Conservation (phyloP, 108 stramenopile genomes). For the Bacterosira constricta region DNA sequence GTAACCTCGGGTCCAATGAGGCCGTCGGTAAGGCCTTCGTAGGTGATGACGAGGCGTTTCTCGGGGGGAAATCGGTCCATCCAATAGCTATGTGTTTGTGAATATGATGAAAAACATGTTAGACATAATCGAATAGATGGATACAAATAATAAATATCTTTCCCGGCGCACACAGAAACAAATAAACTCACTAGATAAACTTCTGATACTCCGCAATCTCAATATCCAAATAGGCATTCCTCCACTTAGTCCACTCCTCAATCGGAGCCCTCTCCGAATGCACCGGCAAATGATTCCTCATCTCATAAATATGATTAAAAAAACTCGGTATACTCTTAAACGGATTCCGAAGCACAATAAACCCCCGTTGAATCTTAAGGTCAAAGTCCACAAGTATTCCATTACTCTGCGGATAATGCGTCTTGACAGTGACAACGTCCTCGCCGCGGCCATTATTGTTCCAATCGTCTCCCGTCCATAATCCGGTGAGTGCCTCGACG, state of each 20-base stretch:
- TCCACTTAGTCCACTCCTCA: slow-evolving; percentile 62
- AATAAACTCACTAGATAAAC: slow-evolving; percentile 45
- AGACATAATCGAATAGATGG: background rate
- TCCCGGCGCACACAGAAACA: no score
- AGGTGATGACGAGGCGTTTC: slow-evolving; percentile 44
- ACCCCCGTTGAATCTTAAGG: slow-evolving; percentile 31
- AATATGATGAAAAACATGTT: background rate
- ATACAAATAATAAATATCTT: background rate
- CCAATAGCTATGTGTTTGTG: slow-evolving; percentile 38
- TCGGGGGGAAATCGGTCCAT: slow-evolving; percentile 49
- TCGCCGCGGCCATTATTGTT: slow-evolving; percentile 53
- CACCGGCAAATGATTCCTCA: slow-evolving; percentile 48
- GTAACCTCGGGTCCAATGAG: slow-evolving; percentile 43
- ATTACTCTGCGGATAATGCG: slow-evolving; percentile 59
- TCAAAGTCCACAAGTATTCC: slow-evolving; percentile 44
- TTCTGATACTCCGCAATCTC: slow-evolving; percentile 51
- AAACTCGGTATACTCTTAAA: slow-evolving; percentile 52
- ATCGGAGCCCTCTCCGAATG: slow-evolving; percentile 58
- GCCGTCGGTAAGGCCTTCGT: slow-evolving; percentile 52
- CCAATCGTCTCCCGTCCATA: slow-evolving; percentile 57
- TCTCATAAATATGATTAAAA: slow-evolving; percentile 59
- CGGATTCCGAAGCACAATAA: slow-evolving; percentile 56
- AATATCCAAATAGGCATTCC: slow-evolving; percentile 49
- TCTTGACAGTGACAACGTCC: slow-evolving; percentile 55
- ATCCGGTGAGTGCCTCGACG: slow-evolving; percentile 56